phyloP scores from a whole-genome alignment of 768 basidiomycete genomes.

The Amanita pseudoporphyria region DNA sequence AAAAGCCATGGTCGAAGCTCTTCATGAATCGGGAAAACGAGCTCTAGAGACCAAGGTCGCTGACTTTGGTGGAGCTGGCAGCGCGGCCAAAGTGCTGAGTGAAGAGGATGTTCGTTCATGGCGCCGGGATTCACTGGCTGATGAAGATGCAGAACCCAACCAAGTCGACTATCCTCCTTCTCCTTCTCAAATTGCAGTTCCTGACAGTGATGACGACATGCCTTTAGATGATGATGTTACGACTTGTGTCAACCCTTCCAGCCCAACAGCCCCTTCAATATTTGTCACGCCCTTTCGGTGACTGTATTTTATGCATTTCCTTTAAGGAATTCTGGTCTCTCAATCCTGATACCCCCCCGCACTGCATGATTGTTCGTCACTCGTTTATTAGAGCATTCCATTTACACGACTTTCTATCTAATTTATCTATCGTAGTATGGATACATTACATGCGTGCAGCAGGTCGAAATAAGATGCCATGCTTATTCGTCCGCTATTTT shows the following conservation, averaged over 20 bases:
- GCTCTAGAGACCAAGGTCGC: slow-evolving; percentile 52
- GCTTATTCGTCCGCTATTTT: slow-evolving; percentile 39
- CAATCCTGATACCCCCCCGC: slow-evolving; percentile 6
- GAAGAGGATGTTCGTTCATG: slow-evolving; percentile 64
- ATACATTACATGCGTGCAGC: background rate
- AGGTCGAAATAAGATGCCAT: background rate
- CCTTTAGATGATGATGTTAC: background rate
- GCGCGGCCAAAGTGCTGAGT: slow-evolving; percentile 58
- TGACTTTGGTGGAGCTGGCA: slow-evolving; percentile 37
- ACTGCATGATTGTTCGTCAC: slow-evolving; percentile 10
- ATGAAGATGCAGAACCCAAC: background rate
- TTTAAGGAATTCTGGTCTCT: background rate
- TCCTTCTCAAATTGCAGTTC: background rate
- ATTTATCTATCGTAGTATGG: slow-evolving; percentile 4
- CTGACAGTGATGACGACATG: background rate
- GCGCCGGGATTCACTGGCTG: slow-evolving; percentile 21
- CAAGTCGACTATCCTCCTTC: background rate
- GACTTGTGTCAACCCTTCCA: background rate
- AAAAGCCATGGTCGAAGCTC: slow-evolving; percentile 48
- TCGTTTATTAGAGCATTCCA: slow-evolving; percentile 1
- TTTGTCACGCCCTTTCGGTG: slow-evolving; percentile 3
- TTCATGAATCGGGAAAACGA: slow-evolving; percentile 46
- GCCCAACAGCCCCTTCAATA: slow-evolving; percentile 3
- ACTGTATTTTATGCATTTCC: background rate
- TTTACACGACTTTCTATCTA: slow-evolving; percentile 8